A percentile compares a stretch with the other conserved stretches of the same genome.
phyloP scores from a whole-genome alignment of 495 filamentous ascomycete species.

The Podospora sp. region DNA sequence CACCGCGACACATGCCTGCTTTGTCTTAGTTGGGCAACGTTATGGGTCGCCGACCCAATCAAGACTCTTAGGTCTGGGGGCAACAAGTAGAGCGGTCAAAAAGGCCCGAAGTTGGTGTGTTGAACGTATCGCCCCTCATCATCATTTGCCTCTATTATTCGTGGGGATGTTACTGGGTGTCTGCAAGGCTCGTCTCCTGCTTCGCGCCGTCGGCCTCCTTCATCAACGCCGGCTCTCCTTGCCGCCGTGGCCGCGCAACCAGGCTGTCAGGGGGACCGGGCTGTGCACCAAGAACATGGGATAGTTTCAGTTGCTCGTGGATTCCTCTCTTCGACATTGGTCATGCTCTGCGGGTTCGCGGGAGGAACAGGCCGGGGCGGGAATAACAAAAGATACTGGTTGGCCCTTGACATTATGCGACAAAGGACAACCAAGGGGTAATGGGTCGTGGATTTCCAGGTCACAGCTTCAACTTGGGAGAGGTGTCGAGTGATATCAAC shows the following conservation, averaged over 20 bases:
- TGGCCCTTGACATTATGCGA: background rate
- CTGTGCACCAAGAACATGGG: background rate
- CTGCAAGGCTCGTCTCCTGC: background rate
- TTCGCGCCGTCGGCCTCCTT: background rate
- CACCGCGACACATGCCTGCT: background rate
- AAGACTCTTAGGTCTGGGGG: background rate
- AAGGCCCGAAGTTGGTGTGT: background rate
- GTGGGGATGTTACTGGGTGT: background rate
- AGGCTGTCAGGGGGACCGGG: background rate
- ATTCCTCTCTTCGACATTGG: background rate
- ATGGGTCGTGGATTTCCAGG: background rate
- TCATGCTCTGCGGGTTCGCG: background rate
- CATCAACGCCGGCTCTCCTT: background rate
- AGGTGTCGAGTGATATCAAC: too few species aligned
- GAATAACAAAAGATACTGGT: background rate
- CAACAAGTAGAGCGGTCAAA: background rate
- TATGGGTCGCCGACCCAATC: background rate
- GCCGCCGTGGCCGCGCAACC: background rate
- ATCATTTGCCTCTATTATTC: background rate
- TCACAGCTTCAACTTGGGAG: too few species aligned
- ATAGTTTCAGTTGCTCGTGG: background rate
- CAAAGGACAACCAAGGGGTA: background rate
- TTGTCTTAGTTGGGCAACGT: background rate
- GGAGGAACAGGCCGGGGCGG: background rate
- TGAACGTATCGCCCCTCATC: background rate